Conservation (phyloP, 2,329 filamentous ascomycete genomes). For the Exserohilum rostratum region DNA sequence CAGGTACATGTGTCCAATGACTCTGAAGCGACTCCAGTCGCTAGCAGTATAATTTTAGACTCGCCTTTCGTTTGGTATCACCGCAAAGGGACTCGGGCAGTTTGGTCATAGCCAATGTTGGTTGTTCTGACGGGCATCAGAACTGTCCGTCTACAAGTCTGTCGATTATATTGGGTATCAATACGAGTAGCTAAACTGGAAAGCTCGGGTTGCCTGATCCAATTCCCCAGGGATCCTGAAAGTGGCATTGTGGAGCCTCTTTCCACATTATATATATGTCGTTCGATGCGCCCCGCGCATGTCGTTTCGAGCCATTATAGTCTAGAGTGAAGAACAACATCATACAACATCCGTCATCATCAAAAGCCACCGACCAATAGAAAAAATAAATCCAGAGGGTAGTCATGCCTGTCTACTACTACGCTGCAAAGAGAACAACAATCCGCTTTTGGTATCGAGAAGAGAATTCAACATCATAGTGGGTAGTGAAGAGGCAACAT, state of each 20-base stretch:
- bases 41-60: background rate
- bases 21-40: background rate
- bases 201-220: background rate
- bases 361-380: background rate
- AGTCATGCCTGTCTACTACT: background rate
- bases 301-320: background rate
- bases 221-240: background rate
- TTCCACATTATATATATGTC: background rate
- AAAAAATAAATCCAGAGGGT: background rate
- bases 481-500: slow-evolving; percentile 26
- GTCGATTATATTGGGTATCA: background rate
- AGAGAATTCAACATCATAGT: slow-evolving; percentile 34
- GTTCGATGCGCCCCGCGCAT: background rate
- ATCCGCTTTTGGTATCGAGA: slow-evolving; percentile 20
- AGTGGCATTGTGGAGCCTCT: background rate
- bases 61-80: background rate
- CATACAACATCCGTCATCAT: background rate
- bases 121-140: background rate
- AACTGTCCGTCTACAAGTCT: background rate
- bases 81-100: background rate
- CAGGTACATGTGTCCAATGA: slow-evolving; percentile 3
- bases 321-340: slow-evolving; percentile 1
- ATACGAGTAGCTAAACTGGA: background rate
- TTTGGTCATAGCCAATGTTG: background rate
- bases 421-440: slow-evolving; percentile 9